Evolutionary conservation across 768 basidiomycete genomes (phyloP).

Genomic region (Pisolithus marmoratus): DNA sequence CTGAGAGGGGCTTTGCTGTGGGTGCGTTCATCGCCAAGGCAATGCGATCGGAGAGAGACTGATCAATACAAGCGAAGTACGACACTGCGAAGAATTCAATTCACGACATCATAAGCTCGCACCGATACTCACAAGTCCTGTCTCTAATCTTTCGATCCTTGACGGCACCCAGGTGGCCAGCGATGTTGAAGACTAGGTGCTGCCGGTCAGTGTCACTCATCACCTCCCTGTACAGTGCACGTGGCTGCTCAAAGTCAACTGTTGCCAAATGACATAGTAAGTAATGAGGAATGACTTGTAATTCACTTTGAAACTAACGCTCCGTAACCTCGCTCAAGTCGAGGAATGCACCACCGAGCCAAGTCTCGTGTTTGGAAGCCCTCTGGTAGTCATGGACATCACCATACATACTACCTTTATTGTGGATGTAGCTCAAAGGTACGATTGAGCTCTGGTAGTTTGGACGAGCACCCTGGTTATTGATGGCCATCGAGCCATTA

Average conservation of each 20-base stretch:
- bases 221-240: conserved; percentile 62
- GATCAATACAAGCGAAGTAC: conserved; percentile 76
- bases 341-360: conserved; percentile 61
- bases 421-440: conserved; percentile 59
- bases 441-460: conserved; percentile 81
- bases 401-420: conserved; percentile 41
- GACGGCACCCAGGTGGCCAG: conserved; percentile 54
- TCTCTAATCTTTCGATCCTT: conserved; percentile 57
- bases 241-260: conserved; percentile 87
- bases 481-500: conserved; percentile 62
- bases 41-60: conserved; percentile 68
- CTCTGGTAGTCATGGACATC: conserved; percentile 33
- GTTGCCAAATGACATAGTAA: background rate
- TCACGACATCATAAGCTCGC: background rate
- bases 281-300: background rate
- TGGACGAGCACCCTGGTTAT: conserved; percentile 79
- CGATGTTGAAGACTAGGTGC: conserved; percentile 62
- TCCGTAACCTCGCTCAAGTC: conserved; percentile 75
- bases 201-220: conserved; percentile 55
- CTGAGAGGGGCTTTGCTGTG: conserved; percentile 51
- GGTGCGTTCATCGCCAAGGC: conserved; percentile 67
- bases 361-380: conserved; percentile 61
- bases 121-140: conserved; percentile 52
- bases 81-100: conserved; percentile 41
- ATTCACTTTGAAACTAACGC: conserved; percentile 42